Evolutionary conservation across 2,329 filamentous ascomycete species (phyloP).

Genomic region (Botryotinia calthae): DNA sequence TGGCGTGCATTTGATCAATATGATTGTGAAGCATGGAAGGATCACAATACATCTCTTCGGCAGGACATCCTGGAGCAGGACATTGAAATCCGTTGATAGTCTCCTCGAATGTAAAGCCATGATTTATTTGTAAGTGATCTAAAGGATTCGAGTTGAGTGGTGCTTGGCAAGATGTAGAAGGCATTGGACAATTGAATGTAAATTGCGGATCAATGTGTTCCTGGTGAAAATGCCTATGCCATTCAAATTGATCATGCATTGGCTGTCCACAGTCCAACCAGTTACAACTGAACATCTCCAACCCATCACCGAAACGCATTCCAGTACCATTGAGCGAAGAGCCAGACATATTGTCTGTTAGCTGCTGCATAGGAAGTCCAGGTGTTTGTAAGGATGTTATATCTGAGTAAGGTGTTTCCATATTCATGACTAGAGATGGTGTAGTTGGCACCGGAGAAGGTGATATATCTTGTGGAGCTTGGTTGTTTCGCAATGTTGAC

Average conservation of each 20-base stretch:
- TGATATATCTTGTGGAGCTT: constrained; percentile 1
- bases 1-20: constrained; percentile 35
- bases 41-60: constrained; percentile 28
- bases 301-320: constrained; percentile 23
- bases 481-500: background rate
- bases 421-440: constrained; percentile 27
- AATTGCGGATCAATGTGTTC: constrained; percentile 37
- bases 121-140: constrained; percentile 33
- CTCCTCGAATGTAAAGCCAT: constrained; percentile 33
- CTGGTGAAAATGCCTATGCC: constrained; percentile 33
- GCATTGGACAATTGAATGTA: constrained; percentile 34
- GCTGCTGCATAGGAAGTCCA: background rate
- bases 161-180: constrained; percentile 28
- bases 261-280: constrained; percentile 34
- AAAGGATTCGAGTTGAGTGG: constrained; percentile 32
- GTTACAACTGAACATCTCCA: constrained; percentile 27
- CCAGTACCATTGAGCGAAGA: constrained; percentile 24
- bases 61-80: constrained; percentile 32
- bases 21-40: constrained; percentile 36
- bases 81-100: constrained; percentile 30
- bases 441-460: constrained; percentile 25
- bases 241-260: constrained; percentile 30
- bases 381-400: background rate
- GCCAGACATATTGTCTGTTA: background rate
- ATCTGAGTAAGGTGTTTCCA: constrained; percentile 14